Base-by-base conservation (phyloP, 192 early-diverging fungal species). In the Coemansia furcata region DNA sequence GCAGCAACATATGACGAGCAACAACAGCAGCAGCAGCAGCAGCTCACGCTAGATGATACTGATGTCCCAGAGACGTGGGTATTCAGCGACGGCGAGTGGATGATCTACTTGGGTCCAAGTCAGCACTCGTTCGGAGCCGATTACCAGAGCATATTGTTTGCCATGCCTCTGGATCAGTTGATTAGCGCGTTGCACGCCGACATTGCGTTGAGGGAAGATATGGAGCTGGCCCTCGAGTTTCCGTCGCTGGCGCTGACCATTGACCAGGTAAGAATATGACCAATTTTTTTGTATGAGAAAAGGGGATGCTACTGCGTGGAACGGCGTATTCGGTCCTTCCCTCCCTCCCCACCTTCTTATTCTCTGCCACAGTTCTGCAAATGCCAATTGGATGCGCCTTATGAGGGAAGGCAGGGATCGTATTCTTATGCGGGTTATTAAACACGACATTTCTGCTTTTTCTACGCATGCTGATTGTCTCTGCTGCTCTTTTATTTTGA, bases 191-290 rank as follows among this genome's bases (percentile, higher is more conserved):
- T 81, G 63, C 78, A 73, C 39, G 44, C 58, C 0, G 78, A 81
- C 62, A 72, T 71, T 59, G 21, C 54, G 54, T 60, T 81, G 30
- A 60, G 66, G 23, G 68, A 64, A 10, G 71, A 68, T n/a, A 47
- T 33, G 8, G 73, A 76, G 14, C 40, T 81, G 59, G 62, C 73
- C 54, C 78, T 81, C 10, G 78, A 81, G 70, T 81, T 81, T 38
- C 78, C 78, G 30, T 76, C 73, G 60, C 54, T 81, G 44, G 66
- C 33, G 33, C 49, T 81, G 54, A 52, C 63, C 5, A 75, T 81
- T 60, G 78, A 81, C 49, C 65, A 72, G 78, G 78, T 81, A 81
- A 68, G 63, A 60, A 60, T 21, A 33, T 2, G 52, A n/a, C 30
- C 33, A 55, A 32, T 47, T n/a, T 21, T 47, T 7, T 32, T 21